Conservation (phyloP, 1,284 basidiomycete species). For the Wolfiporia cocos region DNA sequence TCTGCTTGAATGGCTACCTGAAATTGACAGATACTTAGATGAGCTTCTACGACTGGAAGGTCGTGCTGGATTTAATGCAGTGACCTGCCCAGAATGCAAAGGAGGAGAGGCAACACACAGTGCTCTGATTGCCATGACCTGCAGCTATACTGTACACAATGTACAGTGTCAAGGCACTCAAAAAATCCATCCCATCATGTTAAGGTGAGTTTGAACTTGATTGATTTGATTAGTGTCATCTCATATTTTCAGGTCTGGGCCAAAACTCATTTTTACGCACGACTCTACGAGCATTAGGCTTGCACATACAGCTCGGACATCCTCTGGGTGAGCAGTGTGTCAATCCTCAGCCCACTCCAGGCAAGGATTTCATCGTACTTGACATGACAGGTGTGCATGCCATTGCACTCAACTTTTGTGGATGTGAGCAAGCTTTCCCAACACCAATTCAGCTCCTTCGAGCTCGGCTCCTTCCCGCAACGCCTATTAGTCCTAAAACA, state of each 20-base stretch:
- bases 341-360: neutral
- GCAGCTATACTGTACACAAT: constrained; percentile 4
- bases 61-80: neutral
- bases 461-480: constrained; percentile 24
- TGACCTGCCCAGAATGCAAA: neutral
- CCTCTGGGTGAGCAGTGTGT: constrained; percentile 10
- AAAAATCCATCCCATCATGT: constrained; percentile 9
- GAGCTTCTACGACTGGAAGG: constrained; percentile 7
- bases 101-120: neutral
- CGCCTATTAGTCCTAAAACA: constrained; percentile 17
- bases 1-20: constrained; percentile 5
- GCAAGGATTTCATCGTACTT: constrained; percentile 22
- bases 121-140: constrained; percentile 11
- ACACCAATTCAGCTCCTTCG: constrained; percentile 19
- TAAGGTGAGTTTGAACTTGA: constrained; percentile 4
- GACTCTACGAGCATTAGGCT: constrained; percentile 2
- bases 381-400: constrained; percentile 27
- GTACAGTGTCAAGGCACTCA: constrained; percentile 2
- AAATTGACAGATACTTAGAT: neutral
- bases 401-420: constrained; percentile 27
- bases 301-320: constrained; percentile 18
- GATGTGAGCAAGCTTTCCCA: constrained; percentile 15
- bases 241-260: constrained; percentile 1
- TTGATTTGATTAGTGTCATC: neutral
- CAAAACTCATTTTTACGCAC: neutral